Conservation (phyloP, 116 monocot species). For the Dioscorea cayenensis region DNA sequence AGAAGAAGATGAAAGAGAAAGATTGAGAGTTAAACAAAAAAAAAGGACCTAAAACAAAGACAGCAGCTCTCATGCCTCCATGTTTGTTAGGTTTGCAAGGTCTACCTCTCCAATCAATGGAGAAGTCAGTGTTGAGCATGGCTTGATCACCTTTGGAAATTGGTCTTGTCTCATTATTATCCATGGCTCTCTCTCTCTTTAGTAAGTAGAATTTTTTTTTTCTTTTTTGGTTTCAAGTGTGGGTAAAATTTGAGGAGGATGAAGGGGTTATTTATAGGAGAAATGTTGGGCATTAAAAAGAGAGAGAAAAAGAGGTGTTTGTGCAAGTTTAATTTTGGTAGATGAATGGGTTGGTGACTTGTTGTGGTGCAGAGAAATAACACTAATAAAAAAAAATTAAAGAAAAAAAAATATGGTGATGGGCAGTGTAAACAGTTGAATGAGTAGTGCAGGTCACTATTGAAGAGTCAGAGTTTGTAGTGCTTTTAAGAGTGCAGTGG, state of each 20-base stretch:
- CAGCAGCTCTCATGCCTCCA: slow-evolving; percentile 89
- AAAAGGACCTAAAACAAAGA: slow-evolving; percentile 70
- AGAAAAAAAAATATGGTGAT: too few relatives aligned
- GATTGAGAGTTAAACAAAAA: slow-evolving; percentile 4
- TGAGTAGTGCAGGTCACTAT: slow-evolving; percentile 42
- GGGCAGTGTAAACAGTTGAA: not conserved
- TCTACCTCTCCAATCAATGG: slow-evolving; percentile 83
- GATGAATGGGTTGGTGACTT: not conserved
- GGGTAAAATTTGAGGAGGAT: slow-evolving; percentile 16
- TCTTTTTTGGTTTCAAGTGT: too few relatives aligned
- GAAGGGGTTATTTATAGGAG: slow-evolving; percentile 22
- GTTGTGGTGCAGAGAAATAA: not conserved
- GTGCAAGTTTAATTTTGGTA: too few relatives aligned
- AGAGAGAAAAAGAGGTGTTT: slow-evolving; percentile 7
- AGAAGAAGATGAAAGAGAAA: slow-evolving; percentile 8
- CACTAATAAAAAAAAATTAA: too few relatives aligned
- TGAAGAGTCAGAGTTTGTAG: slow-evolving; percentile 39
- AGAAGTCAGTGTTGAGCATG: slow-evolving; percentile 27
- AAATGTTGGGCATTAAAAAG: not conserved
- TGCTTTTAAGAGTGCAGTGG: slow-evolving; percentile 33
- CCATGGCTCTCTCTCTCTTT: slow-evolving; percentile 9
- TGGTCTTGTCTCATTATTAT: slow-evolving; percentile 27
- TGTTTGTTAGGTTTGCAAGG: slow-evolving; percentile 68
- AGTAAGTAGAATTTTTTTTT: too few relatives aligned
- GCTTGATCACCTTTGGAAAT: slow-evolving; percentile 17